A percentile compares a stretch with the other conserved stretches of the same genome.
These are phyloP conservation scores for Aspergillus amoenus DNA, from an alignment of 2,329 filamentous ascomycete genomes.

Conservation along the genomic window DNA sequence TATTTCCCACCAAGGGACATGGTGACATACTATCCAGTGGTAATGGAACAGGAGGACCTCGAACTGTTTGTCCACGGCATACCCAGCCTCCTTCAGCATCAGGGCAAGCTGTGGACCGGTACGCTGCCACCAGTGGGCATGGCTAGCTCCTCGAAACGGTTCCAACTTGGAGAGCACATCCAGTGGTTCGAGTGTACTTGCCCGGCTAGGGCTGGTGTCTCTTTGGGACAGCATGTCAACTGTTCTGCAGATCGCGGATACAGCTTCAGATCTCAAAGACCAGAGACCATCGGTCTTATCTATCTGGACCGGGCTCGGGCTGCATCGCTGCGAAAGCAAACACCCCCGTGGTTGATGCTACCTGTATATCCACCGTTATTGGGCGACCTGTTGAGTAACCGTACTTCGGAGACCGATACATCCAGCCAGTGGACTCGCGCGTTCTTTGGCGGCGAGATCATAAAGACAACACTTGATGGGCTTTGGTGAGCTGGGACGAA, in stretches of 20 bases:
- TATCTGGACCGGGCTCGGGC: not conserved
- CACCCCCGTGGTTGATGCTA: not conserved
- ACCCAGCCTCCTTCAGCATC: conserved; percentile 16
- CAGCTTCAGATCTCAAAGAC: not conserved
- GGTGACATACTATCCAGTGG: conserved; percentile 13
- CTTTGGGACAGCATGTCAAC: not conserved
- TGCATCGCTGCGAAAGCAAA: not conserved
- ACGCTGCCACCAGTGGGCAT: conserved; percentile 18
- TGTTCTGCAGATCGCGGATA: not conserved
- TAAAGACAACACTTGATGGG: too few relatives aligned
- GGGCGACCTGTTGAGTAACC: not conserved
- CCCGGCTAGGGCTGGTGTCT: not conserved
- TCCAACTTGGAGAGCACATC: not conserved
- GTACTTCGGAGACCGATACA: not conserved
- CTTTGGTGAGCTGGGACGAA: too few relatives aligned
- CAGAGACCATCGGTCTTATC: not conserved
- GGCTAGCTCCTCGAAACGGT: not conserved
- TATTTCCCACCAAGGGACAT: not conserved
- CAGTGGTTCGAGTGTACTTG: not conserved
- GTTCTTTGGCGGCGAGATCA: too few relatives aligned
- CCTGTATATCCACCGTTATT: not conserved
- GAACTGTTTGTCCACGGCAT: conserved; percentile 15
- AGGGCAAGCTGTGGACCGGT: conserved; percentile 14
- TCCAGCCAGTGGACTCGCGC: too few relatives aligned
- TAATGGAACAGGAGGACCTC: conserved; percentile 20